Base-by-base conservation (phyloP, 2,329 filamentous ascomycete species). In the Fusarium sp. region DNA sequence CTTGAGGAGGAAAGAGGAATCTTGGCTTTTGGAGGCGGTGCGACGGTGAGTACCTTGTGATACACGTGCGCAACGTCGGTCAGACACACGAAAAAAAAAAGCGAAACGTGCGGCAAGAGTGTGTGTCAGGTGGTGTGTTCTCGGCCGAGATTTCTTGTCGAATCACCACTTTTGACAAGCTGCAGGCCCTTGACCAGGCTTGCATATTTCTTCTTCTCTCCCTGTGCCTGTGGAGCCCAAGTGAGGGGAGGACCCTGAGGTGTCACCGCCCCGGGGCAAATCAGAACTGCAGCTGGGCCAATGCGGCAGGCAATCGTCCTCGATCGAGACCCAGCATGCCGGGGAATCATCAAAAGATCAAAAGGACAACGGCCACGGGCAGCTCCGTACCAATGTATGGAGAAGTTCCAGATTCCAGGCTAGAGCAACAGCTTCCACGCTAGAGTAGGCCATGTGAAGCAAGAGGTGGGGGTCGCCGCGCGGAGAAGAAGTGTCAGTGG, bases 141-240 rank as follows among this genome's bases (percentile, higher is more conserved):
- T 74, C 71, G 72, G 71, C 72, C 72, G 72, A 74, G 68, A 74
- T 74, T 74, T 66, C 47, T 54, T 20, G 27, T 54, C 50, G 52
- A 61, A 65, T 74, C 61, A 40, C 71, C 50, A 38, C 58, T 72
- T 74, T 74, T 38, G 72, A 72, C 72, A 72, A 67, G 72, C 72
- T 56, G 72, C 72, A 74, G 68, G 29, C 27, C 52, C 14, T 45
- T 45, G 62, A 37, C 24, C 24, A 42, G 54, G 61, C 61, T 47
- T 63, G 61, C 61, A 63, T 56, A 42, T 40, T 40, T 27, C 34
- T 24, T 29, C 31, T 37, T 31, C 29, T 31, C 29, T 31, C 29
- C 29, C 29, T 31, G 29, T 31, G 29, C 31, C 40, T n/a, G 42
- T 52, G 42, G 42, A 14, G 31, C 22, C 34, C 3, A 5, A 38